These are phyloP conservation scores for Raphanus hybrid DNA, from an alignment of 441 rosid species.

Conservation along the genomic window DNA sequence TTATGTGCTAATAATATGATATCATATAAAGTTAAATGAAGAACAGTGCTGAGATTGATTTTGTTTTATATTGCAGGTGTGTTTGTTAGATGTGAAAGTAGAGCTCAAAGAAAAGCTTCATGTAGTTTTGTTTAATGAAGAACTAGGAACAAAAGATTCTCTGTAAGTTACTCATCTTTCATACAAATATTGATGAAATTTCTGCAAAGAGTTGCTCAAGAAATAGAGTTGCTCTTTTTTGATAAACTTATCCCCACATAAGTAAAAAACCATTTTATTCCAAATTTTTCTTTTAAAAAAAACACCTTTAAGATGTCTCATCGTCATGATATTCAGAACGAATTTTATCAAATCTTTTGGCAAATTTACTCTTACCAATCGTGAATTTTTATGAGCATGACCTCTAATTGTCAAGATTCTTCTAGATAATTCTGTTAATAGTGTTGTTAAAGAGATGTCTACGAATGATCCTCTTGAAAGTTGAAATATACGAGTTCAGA, in stretches of 20 bases:
- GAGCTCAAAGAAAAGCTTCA: constrained; percentile 75
- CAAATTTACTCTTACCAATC: not conserved
- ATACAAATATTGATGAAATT: not conserved
- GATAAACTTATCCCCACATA: not conserved
- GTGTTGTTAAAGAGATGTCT: constrained; percentile 13
- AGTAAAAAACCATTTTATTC: not conserved
- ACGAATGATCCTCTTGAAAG: constrained; percentile 31
- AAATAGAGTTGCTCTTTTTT: not conserved
- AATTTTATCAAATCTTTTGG: not conserved
- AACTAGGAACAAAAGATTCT: constrained; percentile 66
- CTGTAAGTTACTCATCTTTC: constrained; percentile 60
- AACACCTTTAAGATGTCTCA: not conserved
- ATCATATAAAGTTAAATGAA: constrained; percentile 23
- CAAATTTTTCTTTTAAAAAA: not conserved
- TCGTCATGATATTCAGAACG: constrained; percentile 10
- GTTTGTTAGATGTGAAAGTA: constrained; percentile 62
- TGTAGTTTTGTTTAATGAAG: constrained; percentile 74
- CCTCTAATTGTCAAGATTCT: constrained; percentile 7
- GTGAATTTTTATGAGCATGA: constrained; percentile 14
- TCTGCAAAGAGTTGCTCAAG: not conserved
- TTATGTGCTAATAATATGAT: not conserved
- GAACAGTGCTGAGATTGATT: constrained; percentile 16
- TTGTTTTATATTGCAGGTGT: constrained; percentile 45
- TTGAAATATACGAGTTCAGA: constrained; percentile 29
- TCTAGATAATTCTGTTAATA: not conserved